These are phyloP conservation scores for Debaryomycetaceae sp. DNA, from an alignment of 1,139 yeast genomes.

Conservation along the genomic window DNA sequence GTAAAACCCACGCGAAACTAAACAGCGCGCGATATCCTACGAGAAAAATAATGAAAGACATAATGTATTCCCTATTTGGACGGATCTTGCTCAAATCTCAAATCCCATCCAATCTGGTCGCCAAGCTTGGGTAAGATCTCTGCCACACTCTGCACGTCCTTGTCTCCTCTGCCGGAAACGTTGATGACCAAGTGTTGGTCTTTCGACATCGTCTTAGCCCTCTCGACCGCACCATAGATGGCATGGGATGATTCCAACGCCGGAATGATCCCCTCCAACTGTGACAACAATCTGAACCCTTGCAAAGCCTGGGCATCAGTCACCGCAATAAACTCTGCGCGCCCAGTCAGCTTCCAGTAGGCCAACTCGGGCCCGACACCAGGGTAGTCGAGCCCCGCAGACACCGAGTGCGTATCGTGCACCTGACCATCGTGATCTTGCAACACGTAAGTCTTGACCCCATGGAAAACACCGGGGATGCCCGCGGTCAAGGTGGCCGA, in stretches of 20 bases:
- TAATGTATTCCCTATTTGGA: slow-evolving; percentile 25
- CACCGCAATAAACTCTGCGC: slow-evolving; percentile 88
- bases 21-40: no score
- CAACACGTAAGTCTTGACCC: slow-evolving; percentile 88
- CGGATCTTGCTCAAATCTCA: slow-evolving; percentile 71
- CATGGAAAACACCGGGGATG: slow-evolving; percentile 96
- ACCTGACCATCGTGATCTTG: slow-evolving; percentile 94
- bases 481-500: slow-evolving; percentile 94
- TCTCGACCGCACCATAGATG: slow-evolving; percentile 80
- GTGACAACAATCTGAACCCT: slow-evolving; percentile 85
- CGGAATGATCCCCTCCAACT: slow-evolving; percentile 96
- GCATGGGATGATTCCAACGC: slow-evolving; percentile 98
- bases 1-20: no score
- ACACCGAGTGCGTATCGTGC: slow-evolving; percentile 94
- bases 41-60: no score
- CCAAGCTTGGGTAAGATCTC: slow-evolving; percentile 88
- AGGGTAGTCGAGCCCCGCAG: slow-evolving; percentile 98
- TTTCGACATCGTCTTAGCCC: slow-evolving; percentile 78
- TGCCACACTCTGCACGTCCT: slow-evolving; percentile 97
- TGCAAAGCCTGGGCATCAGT: slow-evolving; percentile 89
- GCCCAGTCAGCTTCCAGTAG: slow-evolving; percentile 88
- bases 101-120: slow-evolving; percentile 90
- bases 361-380: slow-evolving; percentile 99
- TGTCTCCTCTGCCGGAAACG: slow-evolving; percentile 97
- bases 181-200: slow-evolving; percentile 83